phyloP scores from a whole-genome alignment of 352 stramenopile genomes.

The Saprolegnia diclina region DNA sequence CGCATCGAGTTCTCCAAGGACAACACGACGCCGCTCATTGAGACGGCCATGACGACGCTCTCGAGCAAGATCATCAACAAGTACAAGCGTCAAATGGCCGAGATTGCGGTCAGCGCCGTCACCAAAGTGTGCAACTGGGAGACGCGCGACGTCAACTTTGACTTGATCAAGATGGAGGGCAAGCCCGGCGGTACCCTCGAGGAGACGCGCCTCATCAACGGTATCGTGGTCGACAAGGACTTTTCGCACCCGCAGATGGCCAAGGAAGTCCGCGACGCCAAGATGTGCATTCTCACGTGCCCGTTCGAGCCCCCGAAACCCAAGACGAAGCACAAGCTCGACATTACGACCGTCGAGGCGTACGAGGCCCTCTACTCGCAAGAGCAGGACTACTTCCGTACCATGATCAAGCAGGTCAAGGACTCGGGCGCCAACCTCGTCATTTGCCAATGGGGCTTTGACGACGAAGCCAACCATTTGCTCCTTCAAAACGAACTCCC shows the following conservation, averaged over 20 bases:
- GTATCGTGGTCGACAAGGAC: constrained; percentile 99
- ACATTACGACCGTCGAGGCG: constrained; percentile 97
- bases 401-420: constrained; percentile 99
- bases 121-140: constrained; percentile 98
- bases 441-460: constrained; percentile 99
- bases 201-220: constrained; percentile 97
- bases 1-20: constrained; percentile 94
- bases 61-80: constrained; percentile 99
- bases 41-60: constrained; percentile 98
- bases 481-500: constrained; percentile 96
- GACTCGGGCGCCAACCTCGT: constrained; percentile 97
- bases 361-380: constrained; percentile 96
- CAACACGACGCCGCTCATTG: constrained; percentile 92
- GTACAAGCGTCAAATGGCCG: constrained; percentile 98
- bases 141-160: constrained; percentile 99
- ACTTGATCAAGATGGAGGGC: constrained; percentile 99
- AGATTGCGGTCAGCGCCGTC: constrained; percentile 98
- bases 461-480: constrained; percentile 99
- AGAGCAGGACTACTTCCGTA: constrained; percentile 98
- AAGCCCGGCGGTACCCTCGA: constrained; percentile 96
- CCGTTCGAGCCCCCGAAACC: constrained; percentile 99
- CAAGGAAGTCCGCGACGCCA: constrained; percentile 95
- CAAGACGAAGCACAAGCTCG: constrained; percentile 99
- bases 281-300: constrained; percentile 98
- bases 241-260: constrained; percentile 99